These are phyloP conservation scores for Alternaria gaisen DNA, from an alignment of 2,329 filamentous ascomycete species.

Conservation along the genomic window DNA sequence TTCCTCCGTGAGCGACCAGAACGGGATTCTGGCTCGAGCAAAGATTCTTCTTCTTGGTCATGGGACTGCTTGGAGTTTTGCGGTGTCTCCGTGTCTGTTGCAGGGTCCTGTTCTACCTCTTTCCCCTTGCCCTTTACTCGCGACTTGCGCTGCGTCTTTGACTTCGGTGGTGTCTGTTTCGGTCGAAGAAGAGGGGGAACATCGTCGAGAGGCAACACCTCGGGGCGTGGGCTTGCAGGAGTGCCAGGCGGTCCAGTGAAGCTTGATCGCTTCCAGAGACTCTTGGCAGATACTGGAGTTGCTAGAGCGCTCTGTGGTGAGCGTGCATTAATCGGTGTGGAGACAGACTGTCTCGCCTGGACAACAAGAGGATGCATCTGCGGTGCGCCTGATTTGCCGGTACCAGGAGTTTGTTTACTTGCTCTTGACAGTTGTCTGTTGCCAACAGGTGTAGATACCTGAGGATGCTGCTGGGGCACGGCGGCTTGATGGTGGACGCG, in stretches of 20 bases:
- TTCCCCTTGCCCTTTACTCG: constrained; percentile 39
- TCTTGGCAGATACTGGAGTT: constrained; percentile 44
- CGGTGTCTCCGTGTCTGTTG: constrained; percentile 24
- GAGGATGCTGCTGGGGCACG: constrained; percentile 36
- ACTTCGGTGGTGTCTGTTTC: constrained; percentile 32
- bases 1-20: constrained; percentile 45
- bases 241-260: constrained; percentile 24
- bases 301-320: constrained; percentile 38
- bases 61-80: constrained; percentile 24
- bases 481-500: constrained; percentile 47
- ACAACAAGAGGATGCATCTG: constrained; percentile 36
- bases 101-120: constrained; percentile 28
- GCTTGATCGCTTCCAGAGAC: constrained; percentile 40
- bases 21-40: constrained; percentile 38
- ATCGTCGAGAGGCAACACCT: constrained; percentile 42
- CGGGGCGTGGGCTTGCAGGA: constrained; percentile 35
- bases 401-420: constrained; percentile 25
- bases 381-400: constrained; percentile 25
- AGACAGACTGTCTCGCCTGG: constrained; percentile 36
- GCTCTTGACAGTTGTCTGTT: constrained; percentile 25
- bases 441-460: constrained; percentile 40
- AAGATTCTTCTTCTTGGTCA: constrained; percentile 34
- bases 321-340: constrained; percentile 36
- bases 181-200: constrained; percentile 24
- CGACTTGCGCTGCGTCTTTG: constrained; percentile 36